Percentiles rank a stretch among this genome's conserved stretches.
Evolutionary conservation across 768 basidiomycete species (phyloP).

Genomic region (Kwoniella newhampshirensis): DNA sequence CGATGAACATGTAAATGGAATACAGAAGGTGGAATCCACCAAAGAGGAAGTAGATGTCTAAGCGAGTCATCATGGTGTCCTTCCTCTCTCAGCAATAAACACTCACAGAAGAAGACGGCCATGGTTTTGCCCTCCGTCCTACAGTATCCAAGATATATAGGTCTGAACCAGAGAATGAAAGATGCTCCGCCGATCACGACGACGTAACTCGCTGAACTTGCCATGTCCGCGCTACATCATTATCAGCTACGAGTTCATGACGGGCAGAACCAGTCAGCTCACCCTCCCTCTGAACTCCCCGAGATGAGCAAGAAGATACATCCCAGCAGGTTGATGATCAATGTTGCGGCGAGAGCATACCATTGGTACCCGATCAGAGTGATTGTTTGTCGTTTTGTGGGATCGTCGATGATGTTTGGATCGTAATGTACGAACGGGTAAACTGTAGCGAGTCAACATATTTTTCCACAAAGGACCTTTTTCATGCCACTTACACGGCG

Average conservation of each 20-base stretch:
- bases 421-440: constrained; percentile 93
- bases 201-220: constrained; percentile 58
- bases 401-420: constrained; percentile 75
- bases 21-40: constrained; percentile 91
- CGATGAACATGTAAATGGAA: constrained; percentile 91
- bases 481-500: constrained; percentile 67
- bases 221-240: constrained; percentile 44
- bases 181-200: constrained; percentile 73
- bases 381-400: constrained; percentile 72
- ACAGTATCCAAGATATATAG: constrained; percentile 96
- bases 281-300: constrained; percentile 64
- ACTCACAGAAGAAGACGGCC: constrained; percentile 53
- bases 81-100: background rate
- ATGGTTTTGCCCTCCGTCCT: constrained; percentile 63
- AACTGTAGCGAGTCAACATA: constrained; percentile 58
- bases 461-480: background rate
- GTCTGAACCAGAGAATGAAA: constrained; percentile 94
- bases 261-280: constrained; percentile 13
- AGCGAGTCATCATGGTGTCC: background rate
- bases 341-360: constrained; percentile 79
- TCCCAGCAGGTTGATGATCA: constrained; percentile 85
- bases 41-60: constrained; percentile 97
- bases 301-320: constrained; percentile 81
- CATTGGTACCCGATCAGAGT: constrained; percentile 88
- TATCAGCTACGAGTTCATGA: constrained; percentile 10